Evolutionary conservation across 2,329 filamentous ascomycete genomes (phyloP).

Genomic region (Fusarium azukiicola): DNA sequence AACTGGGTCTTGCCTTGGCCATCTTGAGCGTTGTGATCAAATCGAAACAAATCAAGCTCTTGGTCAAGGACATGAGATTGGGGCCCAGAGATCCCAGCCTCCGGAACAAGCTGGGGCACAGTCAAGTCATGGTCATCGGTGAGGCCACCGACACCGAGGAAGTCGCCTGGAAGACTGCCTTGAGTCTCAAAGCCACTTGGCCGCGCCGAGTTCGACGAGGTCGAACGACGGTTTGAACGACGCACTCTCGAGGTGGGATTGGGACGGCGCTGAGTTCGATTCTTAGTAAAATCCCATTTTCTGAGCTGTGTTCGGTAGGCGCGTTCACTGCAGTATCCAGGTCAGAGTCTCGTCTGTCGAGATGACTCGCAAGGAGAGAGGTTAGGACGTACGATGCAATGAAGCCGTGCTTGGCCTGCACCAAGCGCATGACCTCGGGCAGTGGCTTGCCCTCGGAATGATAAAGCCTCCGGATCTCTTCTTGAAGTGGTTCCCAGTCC

Average conservation of each 20-base stretch:
- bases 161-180: neutral
- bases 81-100: neutral
- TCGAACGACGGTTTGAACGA: neutral
- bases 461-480: constrained; percentile 26
- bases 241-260: neutral
- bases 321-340: neutral
- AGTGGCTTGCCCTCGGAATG: constrained; percentile 6
- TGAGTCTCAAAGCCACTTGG: rapidly evolving
- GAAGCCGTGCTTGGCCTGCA: constrained; percentile 21
- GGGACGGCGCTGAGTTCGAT: neutral
- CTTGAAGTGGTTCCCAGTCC: neutral
- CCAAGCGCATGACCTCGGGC: constrained; percentile 18
- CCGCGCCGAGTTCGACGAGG: neutral
- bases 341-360: too few relatives aligned
- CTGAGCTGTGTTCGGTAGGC: constrained; percentile 11
- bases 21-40: neutral
- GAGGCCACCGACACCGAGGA: too few relatives aligned
- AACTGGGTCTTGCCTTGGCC: neutral
- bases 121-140: neutral
- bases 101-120: neutral
- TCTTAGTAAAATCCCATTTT: constrained; percentile 21
- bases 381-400: constrained; percentile 23
- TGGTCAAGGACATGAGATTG: neutral
- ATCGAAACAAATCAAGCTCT: neutral
- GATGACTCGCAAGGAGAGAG: neutral